Base-by-base conservation (phyloP, 768 basidiomycete genomes). In the Neoboletus magnificus region DNA sequence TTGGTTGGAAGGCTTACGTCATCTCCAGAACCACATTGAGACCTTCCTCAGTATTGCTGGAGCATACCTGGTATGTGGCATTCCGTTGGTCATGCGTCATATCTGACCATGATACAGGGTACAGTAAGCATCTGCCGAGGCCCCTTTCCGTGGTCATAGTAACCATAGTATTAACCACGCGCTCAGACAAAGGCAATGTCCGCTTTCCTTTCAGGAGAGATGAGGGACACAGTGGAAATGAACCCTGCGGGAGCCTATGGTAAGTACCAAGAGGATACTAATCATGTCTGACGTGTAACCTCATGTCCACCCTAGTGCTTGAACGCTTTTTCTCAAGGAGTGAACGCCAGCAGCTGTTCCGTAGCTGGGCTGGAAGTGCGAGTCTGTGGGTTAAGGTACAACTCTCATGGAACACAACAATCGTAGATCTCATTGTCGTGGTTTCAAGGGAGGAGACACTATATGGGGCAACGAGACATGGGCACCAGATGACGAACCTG, bases 201-300 rank as follows among this genome's bases (percentile, higher is more conserved):
- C 0, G 95, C 97, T 0, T 92, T 98, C 68, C 76, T 98, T 39
- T 93, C 91, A 0, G 96, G 96, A 12, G 96, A 98, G 73, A 97
- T 98, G 86, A 87, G 88, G 67, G 92, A 96, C 61, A 95, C 93
- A 0, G 91, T 93, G 5, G 84, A 91, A 66, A 79, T 94, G 74
- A 85, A 88, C 65, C 87, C 87, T 15, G 89, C 86, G 15, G 91
- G 87, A 16, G 83, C 85, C 47, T 89, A 91, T 67, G 86, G 86
- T 86, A 47, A 29, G 76, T 59, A 10, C 20, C 20, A 35, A 22
- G 45, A 42, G 25, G 27, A 22, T 37, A 22, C 3, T 20, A 27
- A 46, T 27, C n/a, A 27, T 25, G 25, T 54, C 18, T 25, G 47
- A 30, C 25, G 5, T 22, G 37, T 58, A 18, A 4, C 13, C 30